Conservation (phyloP, 352 stramenopile genomes). For the Globisporangium alternatum region DNA sequence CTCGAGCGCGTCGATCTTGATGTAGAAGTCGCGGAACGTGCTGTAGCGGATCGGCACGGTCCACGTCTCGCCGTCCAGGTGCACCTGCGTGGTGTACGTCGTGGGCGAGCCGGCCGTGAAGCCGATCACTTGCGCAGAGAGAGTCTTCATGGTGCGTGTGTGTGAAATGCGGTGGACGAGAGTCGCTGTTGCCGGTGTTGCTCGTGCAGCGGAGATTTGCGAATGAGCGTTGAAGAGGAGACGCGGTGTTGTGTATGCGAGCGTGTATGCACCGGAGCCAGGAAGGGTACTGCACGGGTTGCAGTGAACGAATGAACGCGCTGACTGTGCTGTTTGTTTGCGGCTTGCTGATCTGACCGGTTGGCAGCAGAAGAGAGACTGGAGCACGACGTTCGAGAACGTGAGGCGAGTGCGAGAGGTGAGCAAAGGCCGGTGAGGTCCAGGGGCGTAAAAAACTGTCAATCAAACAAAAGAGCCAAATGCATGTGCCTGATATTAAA, state of each 20-base stretch:
- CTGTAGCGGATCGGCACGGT: slow-evolving; percentile 59
- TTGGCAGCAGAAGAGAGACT: slow-evolving; percentile 11
- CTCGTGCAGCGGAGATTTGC: slow-evolving; percentile 3
- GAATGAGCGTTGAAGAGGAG: slow-evolving; percentile 13
- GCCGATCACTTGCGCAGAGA: slow-evolving; percentile 41
- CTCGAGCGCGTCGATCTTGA: slow-evolving; percentile 40
- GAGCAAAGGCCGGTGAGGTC: slow-evolving; percentile 11
- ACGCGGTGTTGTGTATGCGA: neutral
- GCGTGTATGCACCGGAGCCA: slow-evolving; percentile 5
- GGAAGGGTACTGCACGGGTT: neutral
- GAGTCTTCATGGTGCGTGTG: slow-evolving; percentile 17
- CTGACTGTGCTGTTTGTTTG: slow-evolving; percentile 9
- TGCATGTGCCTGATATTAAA: too few species aligned
- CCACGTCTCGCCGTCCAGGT: slow-evolving; percentile 40
- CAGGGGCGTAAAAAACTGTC: neutral
- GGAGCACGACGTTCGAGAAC: slow-evolving; percentile 13
- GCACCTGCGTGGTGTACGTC: slow-evolving; percentile 53
- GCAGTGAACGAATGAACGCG: neutral
- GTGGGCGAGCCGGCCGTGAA: slow-evolving; percentile 35
- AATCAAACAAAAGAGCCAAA: too few species aligned
- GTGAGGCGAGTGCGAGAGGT: slow-evolving; percentile 7
- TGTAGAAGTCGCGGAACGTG: slow-evolving; percentile 60
- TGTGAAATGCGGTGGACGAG: neutral
- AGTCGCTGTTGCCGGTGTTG: neutral
- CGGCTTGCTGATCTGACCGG: neutral